Conservation (phyloP, 495 filamentous ascomycete genomes). For the Umbilicaria muhlenbergii region DNA sequence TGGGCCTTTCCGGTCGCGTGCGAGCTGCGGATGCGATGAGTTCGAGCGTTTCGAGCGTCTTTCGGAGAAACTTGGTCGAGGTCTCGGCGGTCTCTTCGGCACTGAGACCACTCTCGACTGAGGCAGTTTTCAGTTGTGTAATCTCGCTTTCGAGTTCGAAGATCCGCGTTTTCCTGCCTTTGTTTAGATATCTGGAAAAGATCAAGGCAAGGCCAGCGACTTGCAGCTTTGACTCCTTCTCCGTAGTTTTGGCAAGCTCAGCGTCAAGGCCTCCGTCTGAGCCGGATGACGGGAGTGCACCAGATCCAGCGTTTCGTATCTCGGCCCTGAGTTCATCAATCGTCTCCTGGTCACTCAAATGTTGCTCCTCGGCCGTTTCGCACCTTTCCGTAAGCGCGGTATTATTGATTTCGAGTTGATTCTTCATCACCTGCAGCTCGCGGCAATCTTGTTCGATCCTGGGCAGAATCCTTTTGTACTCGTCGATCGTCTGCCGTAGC, state of each 20-base stretch:
- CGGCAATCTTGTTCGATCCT: slow-evolving; percentile 46
- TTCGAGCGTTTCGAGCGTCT: no score
- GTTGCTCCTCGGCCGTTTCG: slow-evolving; percentile 36
- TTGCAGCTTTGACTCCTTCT: slow-evolving; percentile 13
- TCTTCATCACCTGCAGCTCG: slow-evolving; percentile 40
- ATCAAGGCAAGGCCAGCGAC: slow-evolving; percentile 6
- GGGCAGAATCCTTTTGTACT: slow-evolving; percentile 39
- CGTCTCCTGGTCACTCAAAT: slow-evolving; percentile 27
- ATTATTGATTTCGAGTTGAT: slow-evolving; percentile 42
- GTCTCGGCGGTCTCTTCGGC: background rate
- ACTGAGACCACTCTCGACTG: slow-evolving; percentile 1
- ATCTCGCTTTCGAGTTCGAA: slow-evolving; percentile 7
- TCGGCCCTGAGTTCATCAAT: slow-evolving; percentile 7
- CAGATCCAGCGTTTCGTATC: background rate
- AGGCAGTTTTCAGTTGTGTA: background rate
- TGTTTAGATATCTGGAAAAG: slow-evolving; percentile 2
- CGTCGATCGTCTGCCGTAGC: slow-evolving; percentile 36
- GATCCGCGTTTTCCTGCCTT: slow-evolving; percentile 7
- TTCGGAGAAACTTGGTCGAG: no score
- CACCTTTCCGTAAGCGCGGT: slow-evolving; percentile 37
- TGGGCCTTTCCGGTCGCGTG: no score
- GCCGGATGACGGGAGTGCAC: background rate
- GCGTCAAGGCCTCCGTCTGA: slow-evolving; percentile 6
- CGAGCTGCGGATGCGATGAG: no score
- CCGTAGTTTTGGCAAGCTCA: slow-evolving; percentile 6